Base-by-base conservation (phyloP, 306 rosid genomes). In the Corylus avellana region DNA sequence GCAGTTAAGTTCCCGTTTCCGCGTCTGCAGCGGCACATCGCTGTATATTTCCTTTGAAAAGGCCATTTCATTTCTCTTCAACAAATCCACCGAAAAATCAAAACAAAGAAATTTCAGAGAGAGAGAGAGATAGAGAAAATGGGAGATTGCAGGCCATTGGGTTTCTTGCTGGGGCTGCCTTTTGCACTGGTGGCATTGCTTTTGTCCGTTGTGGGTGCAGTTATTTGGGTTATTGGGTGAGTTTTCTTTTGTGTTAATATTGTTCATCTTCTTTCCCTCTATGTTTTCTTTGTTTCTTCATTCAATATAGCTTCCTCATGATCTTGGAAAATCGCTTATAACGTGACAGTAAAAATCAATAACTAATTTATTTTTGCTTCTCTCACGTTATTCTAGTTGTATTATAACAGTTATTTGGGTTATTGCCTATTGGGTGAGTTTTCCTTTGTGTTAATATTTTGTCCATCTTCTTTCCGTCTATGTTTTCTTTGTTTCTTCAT, bases 81-180 rank as follows among this genome's bases (percentile, higher is more conserved):
- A 13, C 37, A 29, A 53, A 51, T 67, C 20, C 56, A 27, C 37
- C 17, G 3, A 29, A 12, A 14, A 18, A 57, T 35, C 29, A 22
- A 11, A 27, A 59, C 42, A 32, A 1, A 20, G 20, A 68, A 20
- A 3, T 25, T 63, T 39, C 25, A 69, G 3, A 54, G 32, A 74
- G 56, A 72, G 44, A 73, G 2, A 72, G 71, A 73, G 46, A 68
- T 20, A 49, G 27, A 49, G 27, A 78, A 1, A 55, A 89, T 88
- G 92, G 93, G 77, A 79, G 95, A 83, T 72, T 93, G 98, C 86
- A 90, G 91, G 81, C 97, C 97, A 13, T 77, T 92, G 57, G 98
- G 97, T 32, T 92, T 94, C 70, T 82, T 92, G 77, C 49, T 94
- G 66, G 98, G 98, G 20, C 81, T 94, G 46, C 97, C 98, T 18